Base-by-base conservation (phyloP, 2,329 filamentous ascomycete species). In the Claviceps quebecensis region DNA sequence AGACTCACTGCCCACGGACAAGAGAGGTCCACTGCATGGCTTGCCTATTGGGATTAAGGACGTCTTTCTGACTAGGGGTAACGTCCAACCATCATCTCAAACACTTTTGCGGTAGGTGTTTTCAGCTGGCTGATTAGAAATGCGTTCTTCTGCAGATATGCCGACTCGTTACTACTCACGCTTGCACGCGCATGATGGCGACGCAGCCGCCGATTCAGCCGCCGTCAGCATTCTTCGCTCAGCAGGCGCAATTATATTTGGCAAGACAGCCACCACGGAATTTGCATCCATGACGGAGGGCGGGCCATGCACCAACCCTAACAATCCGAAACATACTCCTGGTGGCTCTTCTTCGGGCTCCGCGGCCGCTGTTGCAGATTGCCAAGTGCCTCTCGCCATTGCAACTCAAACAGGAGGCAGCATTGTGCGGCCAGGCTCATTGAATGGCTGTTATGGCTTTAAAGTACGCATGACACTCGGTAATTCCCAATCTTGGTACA, bases 341-440 rank as follows among this genome's bases (percentile, higher is more conserved):
- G 83, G 83, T 1, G 83, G 83, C 45, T 85, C 81, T 0, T 84
- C 80, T 0, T 79, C 80, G 0, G 83, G 83, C 0, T 84, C 81
- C 0, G 83, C 72, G 0, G 81, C 82, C 0, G 81, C 79, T 0
- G 81, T 86, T 0, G 81, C 69, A 6, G 83, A 86, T 55, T 75
- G 76, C 49, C 82, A 86, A 55, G 74, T 73, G 0, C 78, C 81
- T 0, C 58, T 86, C 11, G 73, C 67, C 0, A 65, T 86, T 0
- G 83, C 81, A 0, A 83, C 81, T 0, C 82, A 86, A 59, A 87
- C 82, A 0, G 78, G 76, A 2, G 83, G 83, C 0, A 81, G 77
- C 53, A 77, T 71, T 0, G 77, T 86, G 45, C 73, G 81, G 0
- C 83, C 83, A 0, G 82, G 70, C 0, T 79, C 79, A 0, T 86